Conservation (phyloP, 78 protist species). For the Chrysochromulina tobinii region DNA sequence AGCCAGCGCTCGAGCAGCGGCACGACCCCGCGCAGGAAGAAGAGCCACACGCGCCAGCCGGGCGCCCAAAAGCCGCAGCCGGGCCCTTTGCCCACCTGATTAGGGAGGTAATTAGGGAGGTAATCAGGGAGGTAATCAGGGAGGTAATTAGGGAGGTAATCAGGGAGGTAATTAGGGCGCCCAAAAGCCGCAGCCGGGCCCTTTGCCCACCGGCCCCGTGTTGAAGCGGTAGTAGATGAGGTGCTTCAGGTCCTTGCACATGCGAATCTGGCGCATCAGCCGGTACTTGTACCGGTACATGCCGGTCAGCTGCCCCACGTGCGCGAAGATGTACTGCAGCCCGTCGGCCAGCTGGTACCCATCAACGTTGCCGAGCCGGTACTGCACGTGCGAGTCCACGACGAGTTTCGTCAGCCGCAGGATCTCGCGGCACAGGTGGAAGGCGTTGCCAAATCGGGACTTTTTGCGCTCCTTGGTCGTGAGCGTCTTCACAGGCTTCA, state of each 20-base stretch:
- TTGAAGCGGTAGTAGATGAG: slow-evolving; percentile 94
- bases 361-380: slow-evolving; percentile 96
- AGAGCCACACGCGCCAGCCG: slow-evolving; percentile 99
- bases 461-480: slow-evolving; percentile 99
- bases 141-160: too few species aligned
- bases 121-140: too few species aligned
- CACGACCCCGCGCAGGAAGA: slow-evolving; percentile 98
- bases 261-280: slow-evolving; percentile 97
- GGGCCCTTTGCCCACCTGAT: slow-evolving; percentile 96
- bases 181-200: slow-evolving; percentile 99
- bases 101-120: too few species aligned
- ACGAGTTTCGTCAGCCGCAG: slow-evolving; percentile 96
- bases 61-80: slow-evolving; percentile 99
- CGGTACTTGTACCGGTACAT: slow-evolving; percentile 99
- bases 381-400: slow-evolving; percentile 98
- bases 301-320: slow-evolving; percentile 99
- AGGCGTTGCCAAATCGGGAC: slow-evolving; percentile 99
- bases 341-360: slow-evolving; percentile 98
- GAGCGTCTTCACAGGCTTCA: slow-evolving; percentile 99
- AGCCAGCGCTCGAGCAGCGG: slow-evolving; percentile 99
- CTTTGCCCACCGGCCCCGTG: slow-evolving; percentile 97
- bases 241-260: slow-evolving; percentile 97
- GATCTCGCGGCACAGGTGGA: slow-evolving; percentile 98
- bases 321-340: slow-evolving; percentile 96
- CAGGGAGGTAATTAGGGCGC: slow-evolving; percentile 75